Evolutionary conservation across 192 early-diverging fungal species (phyloP), one percentile per base, ranked within the genome.

Genomic region (Backusella luteola): DNA sequence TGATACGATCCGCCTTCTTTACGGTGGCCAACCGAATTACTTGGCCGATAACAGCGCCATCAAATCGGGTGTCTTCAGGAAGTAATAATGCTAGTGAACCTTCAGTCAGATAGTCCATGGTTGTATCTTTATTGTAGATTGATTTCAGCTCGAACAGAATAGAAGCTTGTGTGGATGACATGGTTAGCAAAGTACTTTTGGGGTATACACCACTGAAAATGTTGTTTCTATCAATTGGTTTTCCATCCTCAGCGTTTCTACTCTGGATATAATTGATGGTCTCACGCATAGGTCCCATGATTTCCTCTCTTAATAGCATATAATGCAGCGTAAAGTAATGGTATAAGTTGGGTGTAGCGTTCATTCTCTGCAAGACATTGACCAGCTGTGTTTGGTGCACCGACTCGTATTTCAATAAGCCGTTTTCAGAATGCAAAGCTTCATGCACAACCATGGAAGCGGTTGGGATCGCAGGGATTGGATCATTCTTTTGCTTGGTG

Each of bases 301-400:
- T 1, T 6, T 68, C 34, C 36, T 76, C 75, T 36, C 75, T 46
- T 12, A 76, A 2, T 2, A 76, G 6, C 46, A 56, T 67, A 4
- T 67, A 76, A 17, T 76, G 75, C 17, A 69, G 15, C 21, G 34
- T 4, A 12, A 69, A 11, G 21, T 76, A 76, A 1, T 67, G 5
- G 7, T 21, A n/a, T 3, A 76, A 11, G 12, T 39, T 59, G 4
- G 41, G 34, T 32, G 44, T 32, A 7, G 52, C 34, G 21, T 52
- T 29, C 9, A 68, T 46, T 42, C 23, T 44, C 19, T 44, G 36
- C 29, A 75, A 26, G n/a, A 59, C 34, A 32, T 41, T 67, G 1
- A 26, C 23, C 6, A 75, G 14, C 0, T 29, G 70, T 4, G 34
- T 34, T 29, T 49, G 23, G 6, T 75, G 17, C 1, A 9, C 14